Conservation (phyloP, 2,329 filamentous ascomycete genomes). For the Bipolaris oryzae region DNA sequence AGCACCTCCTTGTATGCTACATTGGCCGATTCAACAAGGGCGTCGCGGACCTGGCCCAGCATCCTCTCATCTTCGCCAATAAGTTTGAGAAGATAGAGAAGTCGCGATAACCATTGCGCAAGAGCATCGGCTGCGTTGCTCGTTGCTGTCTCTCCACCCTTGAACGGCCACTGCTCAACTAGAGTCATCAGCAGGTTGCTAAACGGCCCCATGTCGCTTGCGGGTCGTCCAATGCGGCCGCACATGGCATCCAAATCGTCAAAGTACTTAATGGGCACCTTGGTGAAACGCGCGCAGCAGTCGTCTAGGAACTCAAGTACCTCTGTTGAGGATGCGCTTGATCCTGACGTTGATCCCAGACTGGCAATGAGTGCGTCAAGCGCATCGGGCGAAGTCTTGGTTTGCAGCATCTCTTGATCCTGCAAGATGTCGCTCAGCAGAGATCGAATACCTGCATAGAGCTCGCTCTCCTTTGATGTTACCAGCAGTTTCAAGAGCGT, state of each 20-base stretch:
- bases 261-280: slow-evolving; percentile 81
- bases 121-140: slow-evolving; percentile 36
- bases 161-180: slow-evolving; percentile 78
- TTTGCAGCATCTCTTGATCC: slow-evolving; percentile 71
- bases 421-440: slow-evolving; percentile 66
- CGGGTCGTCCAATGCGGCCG: slow-evolving; percentile 27
- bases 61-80: slow-evolving; percentile 45
- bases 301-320: slow-evolving; percentile 81
- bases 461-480: slow-evolving; percentile 56
- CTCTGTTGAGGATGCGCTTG: slow-evolving; percentile 31
- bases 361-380: slow-evolving; percentile 56
- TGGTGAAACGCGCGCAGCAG: slow-evolving; percentile 75
- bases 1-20: slow-evolving; percentile 39
- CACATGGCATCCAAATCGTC: slow-evolving; percentile 66
- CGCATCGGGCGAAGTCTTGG: slow-evolving; percentile 46
- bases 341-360: slow-evolving; percentile 51
- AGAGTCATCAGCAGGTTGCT: slow-evolving; percentile 74
- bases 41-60: slow-evolving; percentile 36
- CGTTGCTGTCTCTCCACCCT: slow-evolving; percentile 38
- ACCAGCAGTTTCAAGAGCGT: slow-evolving; percentile 67
- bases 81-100: slow-evolving; percentile 44
- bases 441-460: slow-evolving; percentile 58
- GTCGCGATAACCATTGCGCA: slow-evolving; percentile 45
- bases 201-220: slow-evolving; percentile 42
- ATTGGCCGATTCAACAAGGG: slow-evolving; percentile 35